Base-by-base conservation (phyloP, 2,329 filamentous ascomycete species). In the Bisporella sp. region DNA sequence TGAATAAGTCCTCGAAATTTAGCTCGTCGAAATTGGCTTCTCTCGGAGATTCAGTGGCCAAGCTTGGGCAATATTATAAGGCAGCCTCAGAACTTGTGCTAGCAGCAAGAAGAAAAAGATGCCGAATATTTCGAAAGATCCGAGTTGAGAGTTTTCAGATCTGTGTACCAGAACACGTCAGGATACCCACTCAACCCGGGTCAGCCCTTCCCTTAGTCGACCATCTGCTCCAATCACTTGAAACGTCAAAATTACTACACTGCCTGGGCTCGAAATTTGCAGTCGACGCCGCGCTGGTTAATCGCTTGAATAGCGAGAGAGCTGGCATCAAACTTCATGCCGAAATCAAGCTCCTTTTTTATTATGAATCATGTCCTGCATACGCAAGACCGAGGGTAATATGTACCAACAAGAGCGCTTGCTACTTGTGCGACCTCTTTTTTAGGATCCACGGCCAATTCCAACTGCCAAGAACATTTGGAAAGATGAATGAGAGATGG, bases 351-450 rank as follows among this genome's bases (percentile, higher is more conserved):
- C 66, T 78, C n/a, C 50, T 76, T 6, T 69, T 67, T 41, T 66
- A 71, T 54, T 73, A 68, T 48, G 68, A 74, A 44, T 47, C 62
- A 2, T 50, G 64, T 30, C 46, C 60, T 3, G 13, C 53, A 0
- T 44, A 49, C 0, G 52, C 58, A 7, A 62, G 57, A 33, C 72
- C 72, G 4, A 66, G 73, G n/a, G 65, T 74, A 2, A 69, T 78
- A 5, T 68, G 68, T 45, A 73, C 73, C 3, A 73, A 68, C 62
- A 78, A 78, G 49, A 68, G 72, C 47, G 70, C 75, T 1, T 79
- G 74, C 54, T 77, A 71, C 56, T 65, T 78, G 0, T 78, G 73
- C 58, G 71, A 76, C 44, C 59, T 67, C 9, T 72, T 77, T 54
- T 66, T 78, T n/a, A 47, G 56, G 1, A 54, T 68, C 8, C 69